A percentile compares a stretch with the other conserved stretches of the same genome.
These are phyloP conservation scores for Kockiozyma suomiensis DNA, from an alignment of 805 yeast species.

Conservation along the genomic window DNA sequence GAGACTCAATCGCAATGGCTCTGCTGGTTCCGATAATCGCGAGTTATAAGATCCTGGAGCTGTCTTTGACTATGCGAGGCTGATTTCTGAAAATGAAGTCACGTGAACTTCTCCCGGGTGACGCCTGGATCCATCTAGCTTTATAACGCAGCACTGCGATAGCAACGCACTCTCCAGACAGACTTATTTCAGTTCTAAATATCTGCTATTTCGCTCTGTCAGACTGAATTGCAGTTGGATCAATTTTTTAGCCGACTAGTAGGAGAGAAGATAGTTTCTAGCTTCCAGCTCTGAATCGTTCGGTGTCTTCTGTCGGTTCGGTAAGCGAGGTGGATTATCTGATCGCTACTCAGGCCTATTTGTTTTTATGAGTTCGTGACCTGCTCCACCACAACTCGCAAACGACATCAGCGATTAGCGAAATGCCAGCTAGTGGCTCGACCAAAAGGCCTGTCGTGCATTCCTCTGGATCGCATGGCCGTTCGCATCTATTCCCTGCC, in stretches of 20 bases:
- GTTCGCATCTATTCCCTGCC: slow-evolving; percentile 8
- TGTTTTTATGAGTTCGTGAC: neutral
- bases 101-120: neutral
- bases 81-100: neutral
- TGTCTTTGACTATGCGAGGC: neutral
- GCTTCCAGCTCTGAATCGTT: no score
- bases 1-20: no score
- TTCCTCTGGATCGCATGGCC: neutral
- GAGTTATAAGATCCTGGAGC: no score
- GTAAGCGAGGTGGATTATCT: neutral
- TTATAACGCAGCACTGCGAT: neutral
- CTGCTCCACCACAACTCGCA: neutral
- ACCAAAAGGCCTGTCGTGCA: neutral
- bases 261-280: no score
- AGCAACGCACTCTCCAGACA: no score
- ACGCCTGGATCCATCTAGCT: neutral
- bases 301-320: neutral
- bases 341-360: neutral
- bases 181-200: no score
- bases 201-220: no score
- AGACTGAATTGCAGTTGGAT: no score
- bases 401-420: neutral
- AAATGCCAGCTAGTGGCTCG: neutral
- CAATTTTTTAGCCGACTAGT: no score
- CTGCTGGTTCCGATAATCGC: no score